Evolutionary conservation across 768 basidiomycete species (phyloP).

Genomic region (Mycena amicta): DNA sequence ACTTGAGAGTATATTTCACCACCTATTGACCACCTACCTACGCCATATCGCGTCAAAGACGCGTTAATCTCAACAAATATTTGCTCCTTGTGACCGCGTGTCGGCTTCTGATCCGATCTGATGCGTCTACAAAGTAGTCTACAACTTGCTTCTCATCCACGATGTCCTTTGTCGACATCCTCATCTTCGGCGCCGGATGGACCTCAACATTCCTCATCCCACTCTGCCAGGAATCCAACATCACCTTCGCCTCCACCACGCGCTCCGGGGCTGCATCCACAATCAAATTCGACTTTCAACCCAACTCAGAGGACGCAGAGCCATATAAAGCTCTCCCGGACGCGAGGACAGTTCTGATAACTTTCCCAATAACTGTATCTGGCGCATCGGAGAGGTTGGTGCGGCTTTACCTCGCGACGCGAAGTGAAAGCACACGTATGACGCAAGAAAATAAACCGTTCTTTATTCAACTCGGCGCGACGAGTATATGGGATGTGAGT

Average conservation of each 20-base stretch:
- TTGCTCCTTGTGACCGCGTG: too few species aligned
- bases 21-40: too few species aligned
- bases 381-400: constrained; percentile 55
- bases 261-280: constrained; percentile 52
- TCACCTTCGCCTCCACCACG: constrained; percentile 56
- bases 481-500: constrained; percentile 64
- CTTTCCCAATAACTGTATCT: constrained; percentile 51
- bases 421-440: constrained; percentile 19
- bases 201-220: constrained; percentile 62
- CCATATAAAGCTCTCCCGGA: constrained; percentile 51
- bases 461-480: constrained; percentile 66
- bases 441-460: constrained; percentile 25
- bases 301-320: constrained; percentile 44
- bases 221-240: constrained; percentile 41
- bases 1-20: too few species aligned
- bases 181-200: constrained; percentile 72
- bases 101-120: too few species aligned
- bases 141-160: too few species aligned
- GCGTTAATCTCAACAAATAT: too few species aligned
- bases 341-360: constrained; percentile 57
- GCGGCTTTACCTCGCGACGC: constrained; percentile 43
- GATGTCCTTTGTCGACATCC: constrained; percentile 44
- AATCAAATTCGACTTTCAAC: constrained; percentile 59
- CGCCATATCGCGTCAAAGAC: too few species aligned
- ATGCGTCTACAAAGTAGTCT: too few species aligned